These are phyloP conservation scores for Byssothecium circinans DNA, from an alignment of 2,329 filamentous ascomycete species.

Conservation along the genomic window DNA sequence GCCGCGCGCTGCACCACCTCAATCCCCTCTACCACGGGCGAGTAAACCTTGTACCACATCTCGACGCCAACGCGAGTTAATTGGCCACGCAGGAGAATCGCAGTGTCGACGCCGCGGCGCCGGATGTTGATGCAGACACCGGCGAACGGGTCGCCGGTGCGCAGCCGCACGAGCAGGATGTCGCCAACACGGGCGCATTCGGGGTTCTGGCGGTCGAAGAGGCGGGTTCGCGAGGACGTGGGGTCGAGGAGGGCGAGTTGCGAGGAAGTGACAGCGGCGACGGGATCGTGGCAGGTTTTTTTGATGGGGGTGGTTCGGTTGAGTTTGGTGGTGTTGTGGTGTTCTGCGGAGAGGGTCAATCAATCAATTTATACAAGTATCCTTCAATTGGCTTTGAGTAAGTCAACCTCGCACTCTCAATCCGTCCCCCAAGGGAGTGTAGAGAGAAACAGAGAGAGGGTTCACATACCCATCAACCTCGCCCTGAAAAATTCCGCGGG, in stretches of 20 bases:
- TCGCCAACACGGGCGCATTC: conserved; percentile 85
- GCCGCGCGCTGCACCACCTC: conserved; percentile 86
- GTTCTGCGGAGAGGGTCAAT: too few species aligned
- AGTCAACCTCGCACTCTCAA: too few species aligned
- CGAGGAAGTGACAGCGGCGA: conserved; percentile 65
- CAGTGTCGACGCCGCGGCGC: conserved; percentile 81
- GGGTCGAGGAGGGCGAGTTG: conserved; percentile 81
- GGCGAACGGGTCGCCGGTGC: conserved; percentile 83
- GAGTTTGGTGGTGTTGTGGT: conserved; percentile 1
- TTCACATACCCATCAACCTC: background rate
- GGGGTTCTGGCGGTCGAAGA: conserved; percentile 77
- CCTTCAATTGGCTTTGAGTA: too few species aligned
- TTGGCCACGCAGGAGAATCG: conserved; percentile 82
- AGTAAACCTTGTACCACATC: conserved; percentile 97
- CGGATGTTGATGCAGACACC: conserved; percentile 88
- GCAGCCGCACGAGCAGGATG: conserved; percentile 85
- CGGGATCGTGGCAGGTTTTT: conserved; percentile 64
- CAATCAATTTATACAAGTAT: too few species aligned
- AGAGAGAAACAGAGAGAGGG: background rate
- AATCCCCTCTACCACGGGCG: conserved; percentile 83
- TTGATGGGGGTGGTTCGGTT: conserved; percentile 48
- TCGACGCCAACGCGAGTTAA: conserved; percentile 86
- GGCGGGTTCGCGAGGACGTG: conserved; percentile 74
- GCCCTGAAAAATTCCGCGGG: conserved; percentile 2
- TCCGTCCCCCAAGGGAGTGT: too few species aligned